phyloP scores from a whole-genome alignment of 129 eudicot genomes.

The Escallonia rubra region DNA sequence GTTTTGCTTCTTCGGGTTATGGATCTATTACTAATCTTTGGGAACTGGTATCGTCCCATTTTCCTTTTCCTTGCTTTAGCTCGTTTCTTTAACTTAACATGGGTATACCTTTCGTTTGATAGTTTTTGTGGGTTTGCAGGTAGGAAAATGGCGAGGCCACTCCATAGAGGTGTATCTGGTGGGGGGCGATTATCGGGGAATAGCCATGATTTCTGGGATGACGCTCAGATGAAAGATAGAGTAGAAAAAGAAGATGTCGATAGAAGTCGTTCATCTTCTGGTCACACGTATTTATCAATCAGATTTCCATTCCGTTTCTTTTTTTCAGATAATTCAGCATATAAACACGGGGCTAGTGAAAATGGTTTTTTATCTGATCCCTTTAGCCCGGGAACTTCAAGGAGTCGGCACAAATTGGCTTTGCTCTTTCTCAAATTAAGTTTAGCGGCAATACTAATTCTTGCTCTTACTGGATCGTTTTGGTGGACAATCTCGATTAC shows the following conservation, averaged over 20 bases:
- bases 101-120: constrained; percentile 10
- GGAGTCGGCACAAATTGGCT: constrained; percentile 59
- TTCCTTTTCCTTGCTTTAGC: background rate
- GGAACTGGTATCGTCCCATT: constrained; percentile 28
- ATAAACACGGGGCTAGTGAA: constrained; percentile 45
- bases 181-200: constrained; percentile 61
- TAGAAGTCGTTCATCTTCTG: constrained; percentile 31
- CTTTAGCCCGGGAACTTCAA: constrained; percentile 34
- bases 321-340: constrained; percentile 42
- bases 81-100: constrained; percentile 2
- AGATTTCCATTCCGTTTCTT: constrained; percentile 55
- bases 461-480: constrained; percentile 78
- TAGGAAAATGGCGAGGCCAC: constrained; percentile 84
- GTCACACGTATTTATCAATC: constrained; percentile 36
- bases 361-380: constrained; percentile 65
- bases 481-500: constrained; percentile 85
- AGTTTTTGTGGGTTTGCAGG: constrained; percentile 30
- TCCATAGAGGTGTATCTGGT: constrained; percentile 72
- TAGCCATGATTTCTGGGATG: constrained; percentile 63
- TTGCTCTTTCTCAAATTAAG: constrained; percentile 58
- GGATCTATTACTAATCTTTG: constrained; percentile 24
- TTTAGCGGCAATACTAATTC: constrained; percentile 60
- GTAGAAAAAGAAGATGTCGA: constrained; percentile 68
- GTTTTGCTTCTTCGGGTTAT: constrained; percentile 8
- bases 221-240: constrained; percentile 77